Evolutionary conservation across 2,329 filamentous ascomycete species (phyloP).

Genomic region (Elsinoe arachidis): DNA sequence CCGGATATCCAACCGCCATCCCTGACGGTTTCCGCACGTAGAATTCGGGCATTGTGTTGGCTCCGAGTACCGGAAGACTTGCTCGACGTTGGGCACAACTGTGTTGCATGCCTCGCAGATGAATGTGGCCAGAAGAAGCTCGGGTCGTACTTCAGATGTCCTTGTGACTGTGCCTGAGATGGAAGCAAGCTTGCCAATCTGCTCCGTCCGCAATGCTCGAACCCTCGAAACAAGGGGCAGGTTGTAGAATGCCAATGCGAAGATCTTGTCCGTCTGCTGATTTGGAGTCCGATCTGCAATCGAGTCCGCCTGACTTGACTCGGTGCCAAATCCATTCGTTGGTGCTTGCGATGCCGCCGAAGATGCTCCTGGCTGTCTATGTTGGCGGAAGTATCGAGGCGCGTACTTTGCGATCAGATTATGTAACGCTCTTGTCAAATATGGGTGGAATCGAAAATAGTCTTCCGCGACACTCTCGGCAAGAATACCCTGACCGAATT

Average conservation of each 20-base stretch:
- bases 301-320: constrained; percentile 51
- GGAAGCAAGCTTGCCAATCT: constrained; percentile 87
- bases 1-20: constrained; percentile 94
- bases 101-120: constrained; percentile 80
- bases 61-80: constrained; percentile 95
- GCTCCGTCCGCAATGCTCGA: constrained; percentile 73
- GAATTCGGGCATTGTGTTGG: constrained; percentile 89
- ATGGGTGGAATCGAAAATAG: constrained; percentile 93
- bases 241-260: constrained; percentile 89
- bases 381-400: constrained; percentile 85
- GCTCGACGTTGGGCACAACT: constrained; percentile 82
- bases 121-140: constrained; percentile 86
- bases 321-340: constrained; percentile 31
- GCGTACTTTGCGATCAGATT: constrained; percentile 93
- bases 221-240: constrained; percentile 78
- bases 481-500: constrained; percentile 68
- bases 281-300: constrained; percentile 69
- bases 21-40: constrained; percentile 76
- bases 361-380: constrained; percentile 71
- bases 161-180: constrained; percentile 95
- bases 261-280: constrained; percentile 95
- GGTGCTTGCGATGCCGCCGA: constrained; percentile 63
- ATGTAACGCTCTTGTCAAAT: constrained; percentile 78
- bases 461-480: constrained; percentile 79
- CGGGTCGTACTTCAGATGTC: constrained; percentile 92